Evolutionary conservation across 345 rosid species (phyloP).

Genomic region (Euphorbia lathyris): DNA sequence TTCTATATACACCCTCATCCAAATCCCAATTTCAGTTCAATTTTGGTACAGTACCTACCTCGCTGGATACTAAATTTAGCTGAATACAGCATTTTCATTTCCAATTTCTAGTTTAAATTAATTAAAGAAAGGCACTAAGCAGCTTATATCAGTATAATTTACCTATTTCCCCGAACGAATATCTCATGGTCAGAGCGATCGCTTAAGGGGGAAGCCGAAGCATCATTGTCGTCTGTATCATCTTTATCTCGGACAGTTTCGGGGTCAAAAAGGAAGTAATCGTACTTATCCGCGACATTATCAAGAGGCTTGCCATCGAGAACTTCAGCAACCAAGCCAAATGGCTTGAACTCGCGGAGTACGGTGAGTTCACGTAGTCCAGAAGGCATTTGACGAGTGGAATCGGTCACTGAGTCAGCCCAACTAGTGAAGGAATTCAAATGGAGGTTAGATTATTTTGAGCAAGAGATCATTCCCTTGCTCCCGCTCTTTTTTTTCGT

Average conservation of each 20-base stretch:
- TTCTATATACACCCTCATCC: no score
- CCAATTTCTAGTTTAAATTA: no score
- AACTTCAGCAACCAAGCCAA: constrained; percentile 82
- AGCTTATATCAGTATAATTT: neutral
- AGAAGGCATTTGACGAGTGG: constrained; percentile 40
- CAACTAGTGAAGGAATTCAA: neutral
- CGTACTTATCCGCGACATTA: constrained; percentile 42
- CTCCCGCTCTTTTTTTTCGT: constrained; percentile 26
- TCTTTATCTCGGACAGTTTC: constrained; percentile 44
- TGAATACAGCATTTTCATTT: neutral
- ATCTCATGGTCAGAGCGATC: constrained; percentile 68
- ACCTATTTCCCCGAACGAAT: constrained; percentile 75
- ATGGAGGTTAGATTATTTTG: neutral
- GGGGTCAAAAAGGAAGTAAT: constrained; percentile 77
- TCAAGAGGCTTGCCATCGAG: constrained; percentile 59
- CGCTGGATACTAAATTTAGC: no score
- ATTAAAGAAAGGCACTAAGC: neutral
- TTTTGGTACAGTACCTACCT: neutral
- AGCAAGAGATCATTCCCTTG: neutral
- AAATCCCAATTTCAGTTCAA: neutral
- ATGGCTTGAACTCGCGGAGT: constrained; percentile 93
- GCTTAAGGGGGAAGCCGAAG: constrained; percentile 34
- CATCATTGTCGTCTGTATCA: constrained; percentile 30
- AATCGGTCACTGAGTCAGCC: constrained; percentile 9
- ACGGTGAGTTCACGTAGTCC: constrained; percentile 68